These are phyloP conservation scores for Colletotrichum viniferum DNA, from an alignment of 2,329 filamentous ascomycete genomes.

Conservation along the genomic window DNA sequence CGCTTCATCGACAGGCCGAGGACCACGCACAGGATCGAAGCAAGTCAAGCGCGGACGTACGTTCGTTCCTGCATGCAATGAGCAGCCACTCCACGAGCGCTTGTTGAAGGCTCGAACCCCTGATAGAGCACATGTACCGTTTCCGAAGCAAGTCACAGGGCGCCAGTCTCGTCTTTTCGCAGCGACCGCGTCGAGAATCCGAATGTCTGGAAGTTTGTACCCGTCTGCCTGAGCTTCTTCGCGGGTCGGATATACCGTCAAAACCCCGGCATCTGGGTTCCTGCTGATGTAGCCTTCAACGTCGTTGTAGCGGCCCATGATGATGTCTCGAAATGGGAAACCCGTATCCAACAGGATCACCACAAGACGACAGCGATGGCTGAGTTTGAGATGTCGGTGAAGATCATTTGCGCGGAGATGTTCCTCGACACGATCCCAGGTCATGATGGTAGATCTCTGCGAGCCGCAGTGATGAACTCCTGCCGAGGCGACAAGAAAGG, in stretches of 20 bases:
- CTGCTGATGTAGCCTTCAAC: background rate
- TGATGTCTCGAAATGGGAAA: background rate
- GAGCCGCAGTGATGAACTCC: background rate
- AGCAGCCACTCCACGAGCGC: background rate
- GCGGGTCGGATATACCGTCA: background rate
- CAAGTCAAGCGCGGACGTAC: background rate
- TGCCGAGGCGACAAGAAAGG: background rate
- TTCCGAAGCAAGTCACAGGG: background rate
- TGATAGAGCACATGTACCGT: background rate
- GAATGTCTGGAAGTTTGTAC: background rate
- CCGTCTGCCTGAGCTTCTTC: background rate
- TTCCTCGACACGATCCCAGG: background rate
- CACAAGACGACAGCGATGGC: background rate
- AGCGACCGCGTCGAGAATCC: background rate
- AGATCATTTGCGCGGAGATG: background rate
- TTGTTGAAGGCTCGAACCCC: background rate
- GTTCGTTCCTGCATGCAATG: background rate
- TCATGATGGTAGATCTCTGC: background rate
- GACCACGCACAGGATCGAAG: background rate
- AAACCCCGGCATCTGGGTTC: background rate
- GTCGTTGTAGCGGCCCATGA: background rate
- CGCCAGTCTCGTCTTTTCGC: background rate
- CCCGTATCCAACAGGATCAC: background rate
- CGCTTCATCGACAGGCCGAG: background rate
- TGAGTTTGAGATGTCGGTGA: background rate